A percentile compares a stretch with the other conserved stretches of the same genome.
phyloP scores from a whole-genome alignment of 257 asterid species.

The Leonotis leonurus region DNA sequence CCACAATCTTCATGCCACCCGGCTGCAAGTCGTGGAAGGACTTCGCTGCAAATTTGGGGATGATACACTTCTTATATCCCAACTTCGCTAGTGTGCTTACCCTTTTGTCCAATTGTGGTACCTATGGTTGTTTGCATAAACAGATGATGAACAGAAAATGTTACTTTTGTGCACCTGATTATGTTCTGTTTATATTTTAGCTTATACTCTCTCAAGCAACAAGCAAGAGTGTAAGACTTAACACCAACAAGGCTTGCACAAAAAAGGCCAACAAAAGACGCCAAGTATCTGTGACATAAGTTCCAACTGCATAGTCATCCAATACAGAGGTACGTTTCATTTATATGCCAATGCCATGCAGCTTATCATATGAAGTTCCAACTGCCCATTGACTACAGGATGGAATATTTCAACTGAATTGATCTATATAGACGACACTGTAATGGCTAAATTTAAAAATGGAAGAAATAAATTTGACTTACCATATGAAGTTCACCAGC shows the following conservation, averaged over 20 bases:
- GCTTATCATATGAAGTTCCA: too few relatives aligned
- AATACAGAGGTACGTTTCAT: too few relatives aligned
- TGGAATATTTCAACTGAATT: neutral
- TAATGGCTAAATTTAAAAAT: neutral
- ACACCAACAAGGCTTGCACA: neutral
- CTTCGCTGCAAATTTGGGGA: slow-evolving; percentile 56
- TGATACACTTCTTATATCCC: slow-evolving; percentile 74
- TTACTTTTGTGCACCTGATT: too few relatives aligned
- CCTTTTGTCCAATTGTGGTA: slow-evolving; percentile 82
- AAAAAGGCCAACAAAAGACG: too few relatives aligned
- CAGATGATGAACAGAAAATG: too few relatives aligned
- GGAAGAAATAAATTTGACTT: slow-evolving; percentile 19
- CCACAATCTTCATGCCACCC: slow-evolving; percentile 55
- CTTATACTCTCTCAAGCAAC: too few relatives aligned
- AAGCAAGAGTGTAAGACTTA: too few relatives aligned
- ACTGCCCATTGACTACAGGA: too few relatives aligned
- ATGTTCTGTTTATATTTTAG: too few relatives aligned
- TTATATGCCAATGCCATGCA: neutral
- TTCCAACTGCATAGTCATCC: too few relatives aligned
- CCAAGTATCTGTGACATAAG: too few relatives aligned
- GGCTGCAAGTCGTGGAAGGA: slow-evolving; percentile 29
- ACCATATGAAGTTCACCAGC: slow-evolving; percentile 88
- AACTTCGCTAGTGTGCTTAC: slow-evolving; percentile 63
- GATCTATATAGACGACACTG: neutral
- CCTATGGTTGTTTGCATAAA: slow-evolving; percentile 29